Evolutionary conservation across 164 flowering plant genomes (phyloP).

Genomic region (Akebia trifoliata): DNA sequence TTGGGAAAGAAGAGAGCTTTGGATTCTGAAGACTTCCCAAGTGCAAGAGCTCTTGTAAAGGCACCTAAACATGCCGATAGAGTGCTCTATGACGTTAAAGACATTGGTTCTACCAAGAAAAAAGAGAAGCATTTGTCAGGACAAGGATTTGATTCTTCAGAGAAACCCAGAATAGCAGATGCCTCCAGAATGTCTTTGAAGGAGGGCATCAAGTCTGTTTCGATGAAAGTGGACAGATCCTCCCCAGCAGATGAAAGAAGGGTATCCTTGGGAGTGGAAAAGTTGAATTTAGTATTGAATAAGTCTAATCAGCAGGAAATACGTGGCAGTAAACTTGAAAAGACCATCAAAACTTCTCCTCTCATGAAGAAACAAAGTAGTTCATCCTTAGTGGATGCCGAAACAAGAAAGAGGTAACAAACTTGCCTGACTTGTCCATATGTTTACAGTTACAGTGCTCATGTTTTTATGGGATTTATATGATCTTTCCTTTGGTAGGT

Average conservation of each 20-base stretch:
- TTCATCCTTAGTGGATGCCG: constrained; percentile 34
- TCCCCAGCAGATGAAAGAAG: constrained; percentile 14
- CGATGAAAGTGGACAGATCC: constrained; percentile 8
- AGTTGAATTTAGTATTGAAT: constrained; percentile 9
- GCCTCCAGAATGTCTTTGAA: constrained; percentile 15
- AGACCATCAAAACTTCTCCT: constrained; percentile 7
- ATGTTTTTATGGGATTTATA: neutral
- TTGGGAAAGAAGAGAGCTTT: constrained; percentile 20
- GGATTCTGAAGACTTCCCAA: constrained; percentile 12
- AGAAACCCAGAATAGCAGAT: constrained; percentile 20
- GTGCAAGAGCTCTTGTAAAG: constrained; percentile 20
- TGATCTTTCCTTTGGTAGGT: neutral
- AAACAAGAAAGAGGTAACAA: constrained; percentile 43
- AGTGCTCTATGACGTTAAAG: constrained; percentile 8
- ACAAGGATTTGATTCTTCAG: constrained; percentile 9
- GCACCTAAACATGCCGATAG: constrained; percentile 4
- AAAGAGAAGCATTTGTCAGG: constrained; percentile 8
- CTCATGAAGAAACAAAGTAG: constrained; percentile 20
- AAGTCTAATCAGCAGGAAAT: constrained; percentile 18
- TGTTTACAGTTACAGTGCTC: neutral
- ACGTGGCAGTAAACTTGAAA: constrained; percentile 14
- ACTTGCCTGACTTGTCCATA: constrained; percentile 4
- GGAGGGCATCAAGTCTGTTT: constrained; percentile 14
- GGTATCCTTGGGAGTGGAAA: constrained; percentile 18
- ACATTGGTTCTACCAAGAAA: constrained; percentile 9